Percentiles rank a stretch among this genome's conserved stretches.
These are phyloP conservation scores for Trichosporon sp. DNA, from an alignment of 1,284 basidiomycete genomes.

Conservation along the genomic window DNA sequence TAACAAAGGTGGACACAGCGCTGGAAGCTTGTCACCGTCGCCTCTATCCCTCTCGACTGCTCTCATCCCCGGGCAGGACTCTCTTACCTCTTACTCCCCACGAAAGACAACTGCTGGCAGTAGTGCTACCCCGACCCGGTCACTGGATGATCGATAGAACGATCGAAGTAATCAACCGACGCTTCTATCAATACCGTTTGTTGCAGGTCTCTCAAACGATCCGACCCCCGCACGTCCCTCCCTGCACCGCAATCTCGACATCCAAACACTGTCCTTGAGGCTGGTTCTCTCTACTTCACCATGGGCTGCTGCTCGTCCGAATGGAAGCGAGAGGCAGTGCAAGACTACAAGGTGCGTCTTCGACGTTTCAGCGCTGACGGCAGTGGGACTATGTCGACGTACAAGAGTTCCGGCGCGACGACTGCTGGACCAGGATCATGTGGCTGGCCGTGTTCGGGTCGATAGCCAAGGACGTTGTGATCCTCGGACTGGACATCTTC, in stretches of 20 bases:
- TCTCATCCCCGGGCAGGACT: no score
- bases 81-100: no score
- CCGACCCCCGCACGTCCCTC: not conserved
- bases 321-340: conserved; percentile 96
- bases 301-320: conserved; percentile 54
- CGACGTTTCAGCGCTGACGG: conserved; percentile 12
- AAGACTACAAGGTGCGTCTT: conserved; percentile 83
- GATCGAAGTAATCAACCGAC: not conserved
- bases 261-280: not conserved
- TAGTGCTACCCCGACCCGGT: not conserved
- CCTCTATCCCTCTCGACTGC: not conserved
- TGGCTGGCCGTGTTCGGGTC: conserved; percentile 88
- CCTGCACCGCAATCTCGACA: not conserved
- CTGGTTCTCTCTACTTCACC: conserved; percentile 55
- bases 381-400: conserved; percentile 95
- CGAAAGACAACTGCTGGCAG: not conserved
- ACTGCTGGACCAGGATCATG: conserved; percentile 80
- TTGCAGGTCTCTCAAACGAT: not conserved
- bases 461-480: conserved; percentile 88
- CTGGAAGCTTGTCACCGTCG: not conserved
- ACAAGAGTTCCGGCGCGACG: conserved; percentile 82
- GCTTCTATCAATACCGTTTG: not conserved
- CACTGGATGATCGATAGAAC: not conserved
- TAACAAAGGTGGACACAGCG: not conserved
- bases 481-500: conserved; percentile 97